Evolutionary conservation across 2,329 filamentous ascomycete species (phyloP).

Genomic region (Helotiales sp.): DNA sequence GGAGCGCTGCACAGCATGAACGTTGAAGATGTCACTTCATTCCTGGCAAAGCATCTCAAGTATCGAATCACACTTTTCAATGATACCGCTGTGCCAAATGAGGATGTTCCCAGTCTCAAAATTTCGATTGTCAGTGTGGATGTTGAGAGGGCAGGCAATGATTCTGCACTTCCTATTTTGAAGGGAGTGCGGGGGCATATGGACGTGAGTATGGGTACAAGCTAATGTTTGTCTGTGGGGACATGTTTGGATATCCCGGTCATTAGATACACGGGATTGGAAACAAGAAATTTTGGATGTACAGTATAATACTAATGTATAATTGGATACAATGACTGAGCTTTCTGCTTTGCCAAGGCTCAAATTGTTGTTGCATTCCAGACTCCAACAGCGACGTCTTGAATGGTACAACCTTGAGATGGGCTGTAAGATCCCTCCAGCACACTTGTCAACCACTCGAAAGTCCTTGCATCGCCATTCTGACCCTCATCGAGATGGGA

Average conservation of each 20-base stretch:
- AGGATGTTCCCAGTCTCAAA: conserved; percentile 26
- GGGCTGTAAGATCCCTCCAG: neutral
- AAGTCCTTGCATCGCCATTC: conserved; percentile 36
- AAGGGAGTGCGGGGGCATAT: conserved; percentile 18
- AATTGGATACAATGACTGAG: too few relatives aligned
- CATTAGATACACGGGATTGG: too few relatives aligned
- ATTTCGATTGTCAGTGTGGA: conserved; percentile 27
- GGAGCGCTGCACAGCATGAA: conserved; percentile 35
- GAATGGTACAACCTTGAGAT: neutral
- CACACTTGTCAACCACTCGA: conserved; percentile 30
- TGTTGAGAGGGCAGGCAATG: conserved; percentile 15
- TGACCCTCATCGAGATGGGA: conserved; percentile 41
- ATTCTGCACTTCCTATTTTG: conserved; percentile 20
- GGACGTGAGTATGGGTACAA: conserved; percentile 10
- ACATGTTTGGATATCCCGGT: too few relatives aligned
- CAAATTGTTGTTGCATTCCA: neutral
- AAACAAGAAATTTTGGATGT: too few relatives aligned
- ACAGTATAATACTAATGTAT: too few relatives aligned
- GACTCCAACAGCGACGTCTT: neutral
- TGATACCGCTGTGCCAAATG: conserved; percentile 20
- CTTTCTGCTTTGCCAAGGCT: neutral
- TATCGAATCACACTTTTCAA: conserved; percentile 28
- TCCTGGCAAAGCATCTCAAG: conserved; percentile 27
- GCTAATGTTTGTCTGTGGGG: neutral
- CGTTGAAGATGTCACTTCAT: conserved; percentile 26